These are phyloP conservation scores for Calonectria montana DNA, from an alignment of 2,329 filamentous ascomycete genomes.

Conservation along the genomic window DNA sequence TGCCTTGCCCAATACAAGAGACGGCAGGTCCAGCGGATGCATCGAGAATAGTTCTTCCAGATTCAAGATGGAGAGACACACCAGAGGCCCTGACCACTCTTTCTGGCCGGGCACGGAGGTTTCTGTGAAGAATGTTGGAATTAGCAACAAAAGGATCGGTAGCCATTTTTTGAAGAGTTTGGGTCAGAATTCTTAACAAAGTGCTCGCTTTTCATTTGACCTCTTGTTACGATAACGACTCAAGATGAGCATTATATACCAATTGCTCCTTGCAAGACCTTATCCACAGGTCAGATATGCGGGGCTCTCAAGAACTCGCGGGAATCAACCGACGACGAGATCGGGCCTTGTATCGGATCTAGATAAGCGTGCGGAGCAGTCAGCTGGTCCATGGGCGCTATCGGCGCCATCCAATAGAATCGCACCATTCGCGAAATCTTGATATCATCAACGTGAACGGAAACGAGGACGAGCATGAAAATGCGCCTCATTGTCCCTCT, in stretches of 20 bases:
- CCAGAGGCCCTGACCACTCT: conserved; percentile 1
- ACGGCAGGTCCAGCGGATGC: conserved; percentile 9
- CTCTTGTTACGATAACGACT: neutral
- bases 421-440: neutral
- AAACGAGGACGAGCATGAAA: neutral
- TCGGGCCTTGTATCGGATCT: neutral
- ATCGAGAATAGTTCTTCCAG: neutral
- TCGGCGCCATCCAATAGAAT: neutral
- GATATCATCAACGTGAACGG: neutral
- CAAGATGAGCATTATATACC: neutral
- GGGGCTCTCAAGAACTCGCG: neutral
- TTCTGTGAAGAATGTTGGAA: conserved; percentile 10
- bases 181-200: no score
- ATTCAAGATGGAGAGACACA: neutral
- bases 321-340: neutral
- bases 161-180: neutral
- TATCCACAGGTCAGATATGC: neutral
- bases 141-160: neutral
- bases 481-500: neutral
- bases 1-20: conserved; percentile 6
- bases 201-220: no score
- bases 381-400: neutral
- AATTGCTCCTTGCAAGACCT: neutral
- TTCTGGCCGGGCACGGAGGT: neutral
- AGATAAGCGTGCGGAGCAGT: neutral